A percentile compares a stretch with the other conserved stretches of the same genome.
Conservation (phyloP, 768 basidiomycete species). For the Mycena kentingensis region DNA sequence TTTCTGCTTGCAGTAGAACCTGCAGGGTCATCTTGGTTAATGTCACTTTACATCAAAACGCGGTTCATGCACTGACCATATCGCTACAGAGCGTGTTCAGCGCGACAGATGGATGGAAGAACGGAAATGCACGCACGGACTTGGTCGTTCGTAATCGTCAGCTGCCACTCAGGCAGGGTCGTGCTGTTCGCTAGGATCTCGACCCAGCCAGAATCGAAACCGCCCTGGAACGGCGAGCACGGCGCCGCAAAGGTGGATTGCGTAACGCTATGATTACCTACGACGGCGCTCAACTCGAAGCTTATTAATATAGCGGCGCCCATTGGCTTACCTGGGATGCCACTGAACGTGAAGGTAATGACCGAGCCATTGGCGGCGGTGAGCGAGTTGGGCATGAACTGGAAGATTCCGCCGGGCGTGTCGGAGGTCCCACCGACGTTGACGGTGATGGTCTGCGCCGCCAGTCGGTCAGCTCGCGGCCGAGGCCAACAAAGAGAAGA, state of each 20-base stretch:
- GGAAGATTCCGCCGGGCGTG: conserved; percentile 35
- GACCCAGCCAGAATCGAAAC: conserved; percentile 60
- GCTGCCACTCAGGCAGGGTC: conserved; percentile 44
- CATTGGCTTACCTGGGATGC: too few relatives aligned
- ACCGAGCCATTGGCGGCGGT: conserved; percentile 46
- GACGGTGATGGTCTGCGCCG: background rate
- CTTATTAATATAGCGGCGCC: too few relatives aligned
- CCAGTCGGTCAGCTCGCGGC: background rate
- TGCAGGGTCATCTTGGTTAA: too few relatives aligned
- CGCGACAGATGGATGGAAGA: conserved; percentile 7
- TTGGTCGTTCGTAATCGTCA: conserved; percentile 51
- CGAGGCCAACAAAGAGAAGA: too few relatives aligned
- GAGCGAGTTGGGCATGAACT: conserved; percentile 36
- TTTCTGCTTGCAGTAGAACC: conserved; percentile 60
- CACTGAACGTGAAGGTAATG: conserved; percentile 54
- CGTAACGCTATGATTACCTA: conserved; percentile 56
- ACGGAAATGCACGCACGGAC: conserved; percentile 38
- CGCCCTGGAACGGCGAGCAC: conserved; percentile 45
- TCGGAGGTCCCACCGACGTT: background rate
- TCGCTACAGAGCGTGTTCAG: conserved; percentile 32
- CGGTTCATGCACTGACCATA: too few relatives aligned
- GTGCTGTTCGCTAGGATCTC: conserved; percentile 33
- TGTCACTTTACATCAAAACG: too few relatives aligned
- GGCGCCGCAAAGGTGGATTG: conserved; percentile 50
- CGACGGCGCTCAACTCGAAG: conserved; percentile 32